Evolutionary conservation across 805 yeast species (phyloP), one percentile per base, ranked within the genome.

Genomic region (Nakazawaea anatomiae): DNA sequence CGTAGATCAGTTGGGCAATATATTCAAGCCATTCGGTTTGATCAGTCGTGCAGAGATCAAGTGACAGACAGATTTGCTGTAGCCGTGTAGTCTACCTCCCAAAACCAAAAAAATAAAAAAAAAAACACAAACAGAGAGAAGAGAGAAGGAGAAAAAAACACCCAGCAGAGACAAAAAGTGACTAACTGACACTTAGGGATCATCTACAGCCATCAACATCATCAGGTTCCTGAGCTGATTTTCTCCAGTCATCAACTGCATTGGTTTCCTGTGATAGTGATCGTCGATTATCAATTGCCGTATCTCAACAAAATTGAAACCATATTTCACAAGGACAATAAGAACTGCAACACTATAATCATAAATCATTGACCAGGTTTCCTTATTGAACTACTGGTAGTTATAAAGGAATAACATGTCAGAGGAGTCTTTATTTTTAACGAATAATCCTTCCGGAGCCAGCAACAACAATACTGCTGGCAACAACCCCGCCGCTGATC

Each of bases 361-460:
- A 8, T 40, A 40, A 9, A 42, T 31, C 34, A 12, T 14, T 35
- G 14, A 35, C 28, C 47, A 44, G 18, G n/a, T 38, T 4, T n/a
- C 14, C 18, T 38, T 12, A 11, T 38, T 2, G 18, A 38, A 38
- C 40, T 38, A 38, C 40, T 38, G 40, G 40, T 38, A 38, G 40
- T 38, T 12, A 38, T 36, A 27, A 28, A 36, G 5, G n/a, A 44
- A 2, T 18, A 18, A 25, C 5, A 35, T 40, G 51, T 38, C 50
- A 2, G 52, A 47, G 31, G 52, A 47, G 31, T 42, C 50, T 5
- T 25, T 46, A 35, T 45, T 39, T 31, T n/a, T 44, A 34, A 38
- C 51, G 25, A 47, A 42, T n/a, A 48, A 43, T 31, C 40, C 45
- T 11, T 36, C 51, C 6, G 50, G 39, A 41, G 9, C 31, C 27